phyloP scores from a whole-genome alignment of 495 filamentous ascomycete species.

The Daldinia caldariorum region DNA sequence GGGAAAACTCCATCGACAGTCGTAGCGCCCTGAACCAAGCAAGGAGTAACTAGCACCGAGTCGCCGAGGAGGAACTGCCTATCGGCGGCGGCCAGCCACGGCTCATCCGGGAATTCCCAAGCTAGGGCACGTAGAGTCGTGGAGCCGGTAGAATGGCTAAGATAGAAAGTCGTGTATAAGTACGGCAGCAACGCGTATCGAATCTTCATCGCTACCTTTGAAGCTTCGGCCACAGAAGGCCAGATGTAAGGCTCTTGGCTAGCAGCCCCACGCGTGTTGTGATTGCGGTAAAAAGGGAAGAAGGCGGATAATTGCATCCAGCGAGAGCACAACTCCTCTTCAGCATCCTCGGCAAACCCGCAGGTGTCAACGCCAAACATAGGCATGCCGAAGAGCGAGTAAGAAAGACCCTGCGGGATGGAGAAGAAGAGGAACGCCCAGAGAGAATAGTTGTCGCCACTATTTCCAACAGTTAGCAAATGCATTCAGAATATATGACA shows the following conservation, averaged over 20 bases:
- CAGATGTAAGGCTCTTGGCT: constrained; percentile 82
- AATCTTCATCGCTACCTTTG: constrained; percentile 74
- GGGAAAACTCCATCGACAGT: constrained; percentile 82
- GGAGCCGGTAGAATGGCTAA: constrained; percentile 71
- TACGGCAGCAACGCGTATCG: constrained; percentile 81
- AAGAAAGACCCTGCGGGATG: constrained; percentile 82
- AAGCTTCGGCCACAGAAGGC: constrained; percentile 72
- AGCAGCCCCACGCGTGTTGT: constrained; percentile 71
- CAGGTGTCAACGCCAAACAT: constrained; percentile 90
- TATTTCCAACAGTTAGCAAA: constrained; percentile 20
- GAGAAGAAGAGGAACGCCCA: constrained; percentile 79
- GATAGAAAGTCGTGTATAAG: constrained; percentile 81
- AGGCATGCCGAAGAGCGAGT: constrained; percentile 83
- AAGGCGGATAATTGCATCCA: constrained; percentile 91
- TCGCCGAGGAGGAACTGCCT: constrained; percentile 82
- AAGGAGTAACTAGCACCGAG: constrained; percentile 76
- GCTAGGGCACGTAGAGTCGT: constrained; percentile 84
- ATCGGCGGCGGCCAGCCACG: constrained; percentile 71
- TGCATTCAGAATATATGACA: not conserved
- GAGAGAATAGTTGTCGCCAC: constrained; percentile 76
- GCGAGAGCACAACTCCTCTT: constrained; percentile 79
- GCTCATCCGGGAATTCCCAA: constrained; percentile 87
- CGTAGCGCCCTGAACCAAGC: constrained; percentile 70
- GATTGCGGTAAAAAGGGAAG: constrained; percentile 90
- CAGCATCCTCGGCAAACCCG: constrained; percentile 77